Evolutionary conservation across 768 basidiomycete species (phyloP), one percentile per base, ranked within the genome.

Genomic region (Amanita rubescens): DNA sequence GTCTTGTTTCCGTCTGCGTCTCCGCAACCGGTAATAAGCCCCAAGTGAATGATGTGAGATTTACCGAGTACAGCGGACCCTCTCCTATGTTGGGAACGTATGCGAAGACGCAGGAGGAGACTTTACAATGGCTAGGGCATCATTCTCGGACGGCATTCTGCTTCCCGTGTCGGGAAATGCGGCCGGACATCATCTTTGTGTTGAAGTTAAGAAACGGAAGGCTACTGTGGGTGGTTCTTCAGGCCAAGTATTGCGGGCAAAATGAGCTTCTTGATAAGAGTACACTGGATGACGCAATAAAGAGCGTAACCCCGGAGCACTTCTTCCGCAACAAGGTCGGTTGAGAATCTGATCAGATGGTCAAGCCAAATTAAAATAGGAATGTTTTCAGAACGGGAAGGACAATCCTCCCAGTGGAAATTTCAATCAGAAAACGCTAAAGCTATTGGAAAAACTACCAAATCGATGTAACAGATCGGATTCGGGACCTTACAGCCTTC

Each of bases 121-220:
- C 70, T 1, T 53, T 65, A 0, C 53, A 59, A 1, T 77, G 75
- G 74, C 59, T 76, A 10, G 55, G 58, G 3, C 71, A 73, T 46
- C 44, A 53, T 1, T 60, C 52, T 1, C 60, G 65, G 27, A 58
- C 67, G 2, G 66, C 74, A 1, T 62, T 76, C 25, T 75, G 74
- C 51, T 73, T 75, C 55, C 75, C 75, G 1, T 67, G 71, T 34
- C 55, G 42, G 2, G 60, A 61, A 0, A 74, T 75, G 74, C 73
- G 74, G 1, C 75, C 75, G 0, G 74, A 76, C 56, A 57, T 74
- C 3, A 42, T 77, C 9, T 75, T 77, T 32, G 63, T 72, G 1
- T 51, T 77, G 19, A 62, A 58, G 27, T 62, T 77, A 1, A 59
- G 61, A 2, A 69, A 73, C 27, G 66, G 62, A 8, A 62, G 66